These are phyloP conservation scores for Botrytis paeoniae DNA, from an alignment of 2,329 filamentous ascomycete genomes.

Conservation along the genomic window DNA sequence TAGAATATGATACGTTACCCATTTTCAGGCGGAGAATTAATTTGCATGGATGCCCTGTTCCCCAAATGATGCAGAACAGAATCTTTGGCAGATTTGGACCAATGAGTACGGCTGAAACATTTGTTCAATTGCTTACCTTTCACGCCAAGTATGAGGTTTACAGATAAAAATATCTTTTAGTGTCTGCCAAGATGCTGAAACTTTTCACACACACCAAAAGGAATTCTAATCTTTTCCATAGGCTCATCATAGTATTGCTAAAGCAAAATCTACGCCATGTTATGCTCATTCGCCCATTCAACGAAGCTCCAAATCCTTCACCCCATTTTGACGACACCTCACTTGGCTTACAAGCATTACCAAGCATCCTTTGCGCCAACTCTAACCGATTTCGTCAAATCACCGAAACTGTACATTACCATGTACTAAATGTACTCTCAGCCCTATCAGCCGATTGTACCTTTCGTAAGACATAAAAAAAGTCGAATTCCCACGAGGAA, in stretches of 20 bases:
- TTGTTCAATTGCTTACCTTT: neutral
- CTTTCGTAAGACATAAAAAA: constrained; percentile 18
- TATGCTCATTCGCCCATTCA: constrained; percentile 12
- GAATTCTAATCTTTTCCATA: neutral
- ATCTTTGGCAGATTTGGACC: neutral
- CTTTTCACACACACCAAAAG: neutral
- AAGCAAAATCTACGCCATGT: neutral
- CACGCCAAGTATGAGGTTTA: constrained; percentile 4
- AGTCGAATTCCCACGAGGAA: constrained; percentile 14
- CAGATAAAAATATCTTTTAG: constrained; percentile 13
- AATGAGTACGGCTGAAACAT: constrained; percentile 2
- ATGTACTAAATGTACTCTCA: constrained; percentile 6
- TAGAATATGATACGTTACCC: constrained; percentile 10
- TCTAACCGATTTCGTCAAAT: neutral
- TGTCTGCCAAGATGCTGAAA: constrained; percentile 19
- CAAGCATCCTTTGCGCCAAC: neutral
- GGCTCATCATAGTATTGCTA: neutral
- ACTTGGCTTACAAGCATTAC: constrained; percentile 18
- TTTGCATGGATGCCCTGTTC: neutral
- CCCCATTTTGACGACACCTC: constrained; percentile 3
- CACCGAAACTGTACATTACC: neutral
- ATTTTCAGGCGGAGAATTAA: neutral
- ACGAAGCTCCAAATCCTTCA: constrained; percentile 13
- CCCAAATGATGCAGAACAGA: neutral
- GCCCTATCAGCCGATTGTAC: constrained; percentile 10